Evolutionary conservation across 2,329 filamentous ascomycete species (phyloP), one percentile per base, ranked within the genome.

Genomic region (Trichoderma gracile): DNA sequence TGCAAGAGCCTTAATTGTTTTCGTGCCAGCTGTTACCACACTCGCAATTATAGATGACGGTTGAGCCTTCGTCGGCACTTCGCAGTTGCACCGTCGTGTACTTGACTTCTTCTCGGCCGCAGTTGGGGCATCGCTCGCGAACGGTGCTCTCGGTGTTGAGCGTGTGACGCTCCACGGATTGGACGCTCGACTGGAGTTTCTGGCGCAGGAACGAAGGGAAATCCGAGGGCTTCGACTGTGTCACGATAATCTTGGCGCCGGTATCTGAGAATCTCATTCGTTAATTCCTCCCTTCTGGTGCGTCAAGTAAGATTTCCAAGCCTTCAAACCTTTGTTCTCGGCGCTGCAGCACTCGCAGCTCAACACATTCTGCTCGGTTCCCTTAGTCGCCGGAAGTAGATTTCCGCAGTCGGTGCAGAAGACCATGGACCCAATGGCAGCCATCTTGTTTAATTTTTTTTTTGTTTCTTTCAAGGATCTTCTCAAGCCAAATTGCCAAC

Each of bases 321-420:
- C 27, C 49, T 52, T 45, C 33, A 38, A 71, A 96, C 92, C 92
- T 88, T 86, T 89, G 75, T 94, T 96, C 73, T 91, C 85, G 46
- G 91, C 86, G 67, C 91, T 92, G 76, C 94, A 98, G 75, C 93
- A 89, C 72, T 92, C 90, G 82, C 94, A 99, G 69, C 84, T 83
- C 65, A 98, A 80, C 64, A 90, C 84, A 64, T 90, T 89, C 74
- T 92, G 90, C 70, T 86, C 83, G 65, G 88, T 89, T 66, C 91
- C 92, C 68, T 89, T 89, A 53, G 91, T 92, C 59, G 89, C 85
- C 60, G 95, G 92, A 46, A 98, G 82, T 3, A 97, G 83, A 75
- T 96, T 96, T 67, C 94, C 94, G 77, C 94, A 98, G 75, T 93
- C 91, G 61, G 85, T 91, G 81, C 94, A 98, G 78, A 98, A 98